A percentile compares a stretch with the other conserved stretches of the same genome.
Evolutionary conservation across 1,284 basidiomycete species (phyloP).

Genomic region (Phellopilus nigrolimitatus): DNA sequence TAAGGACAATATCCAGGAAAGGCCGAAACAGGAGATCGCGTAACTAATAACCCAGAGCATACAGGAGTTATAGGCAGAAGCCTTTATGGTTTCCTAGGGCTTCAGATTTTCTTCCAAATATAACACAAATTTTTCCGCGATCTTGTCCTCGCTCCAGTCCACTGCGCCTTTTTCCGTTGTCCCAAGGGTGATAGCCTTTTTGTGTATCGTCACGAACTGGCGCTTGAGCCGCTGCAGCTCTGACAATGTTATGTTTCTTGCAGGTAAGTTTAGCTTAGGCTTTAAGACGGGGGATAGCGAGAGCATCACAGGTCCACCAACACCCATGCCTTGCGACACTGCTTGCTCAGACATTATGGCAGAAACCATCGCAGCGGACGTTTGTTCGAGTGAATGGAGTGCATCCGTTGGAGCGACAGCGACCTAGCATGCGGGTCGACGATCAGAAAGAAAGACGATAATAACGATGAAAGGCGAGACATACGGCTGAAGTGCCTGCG

Average conservation of each 20-base stretch:
- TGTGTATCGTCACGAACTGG: constrained; percentile 83
- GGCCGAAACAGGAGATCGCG: no score
- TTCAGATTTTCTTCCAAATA: constrained; percentile 76
- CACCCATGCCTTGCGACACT: constrained; percentile 33
- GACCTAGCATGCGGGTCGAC: constrained; percentile 39
- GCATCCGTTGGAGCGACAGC: constrained; percentile 79
- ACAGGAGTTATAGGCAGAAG: no score
- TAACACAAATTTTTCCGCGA: constrained; percentile 69
- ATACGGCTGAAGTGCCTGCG: constrained; percentile 75
- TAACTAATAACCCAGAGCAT: no score
- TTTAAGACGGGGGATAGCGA: constrained; percentile 39
- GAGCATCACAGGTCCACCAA: constrained; percentile 53
- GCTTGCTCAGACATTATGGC: constrained; percentile 60
- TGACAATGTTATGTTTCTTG: constrained; percentile 69
- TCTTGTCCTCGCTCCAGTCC: constrained; percentile 71
- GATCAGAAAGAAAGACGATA: constrained; percentile 26
- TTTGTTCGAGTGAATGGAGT: constrained; percentile 72
- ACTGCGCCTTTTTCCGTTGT: constrained; percentile 73
- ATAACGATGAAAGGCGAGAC: constrained; percentile 25
- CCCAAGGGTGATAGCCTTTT: constrained; percentile 81
- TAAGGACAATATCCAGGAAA: no score
- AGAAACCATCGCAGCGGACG: constrained; percentile 62
- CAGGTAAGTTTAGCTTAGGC: constrained; percentile 51
- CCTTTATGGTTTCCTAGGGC: constrained; percentile 26
- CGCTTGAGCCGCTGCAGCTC: constrained; percentile 85